phyloP scores from a whole-genome alignment of 1,284 basidiomycete species.

The Butyriboletus appendiculatus region DNA sequence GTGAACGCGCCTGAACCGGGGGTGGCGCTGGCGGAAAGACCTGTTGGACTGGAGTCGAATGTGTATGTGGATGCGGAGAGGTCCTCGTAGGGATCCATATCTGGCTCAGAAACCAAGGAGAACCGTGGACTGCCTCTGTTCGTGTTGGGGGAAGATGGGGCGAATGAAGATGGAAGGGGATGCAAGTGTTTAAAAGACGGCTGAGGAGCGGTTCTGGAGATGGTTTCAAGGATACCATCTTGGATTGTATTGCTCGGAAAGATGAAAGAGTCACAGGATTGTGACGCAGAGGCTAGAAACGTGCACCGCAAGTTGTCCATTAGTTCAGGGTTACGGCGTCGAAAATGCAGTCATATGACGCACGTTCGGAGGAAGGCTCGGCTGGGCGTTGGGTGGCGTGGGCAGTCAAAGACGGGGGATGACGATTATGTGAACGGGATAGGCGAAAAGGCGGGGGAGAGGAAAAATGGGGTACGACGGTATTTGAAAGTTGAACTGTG shows the following conservation, averaged over 20 bases:
- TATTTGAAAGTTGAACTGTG: conserved; percentile 64
- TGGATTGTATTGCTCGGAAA: conserved; percentile 35
- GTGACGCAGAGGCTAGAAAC: conserved; percentile 27
- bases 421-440: background rate
- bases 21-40: conserved; percentile 5
- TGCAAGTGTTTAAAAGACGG: conserved; percentile 19
- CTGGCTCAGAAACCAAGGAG: conserved; percentile 26
- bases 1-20: conserved; percentile 18
- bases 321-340: conserved; percentile 12
- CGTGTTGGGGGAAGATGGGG: conserved; percentile 30
- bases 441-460: conserved; percentile 2
- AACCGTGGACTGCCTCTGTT: conserved; percentile 26
- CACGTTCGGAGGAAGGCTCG: conserved; percentile 24
- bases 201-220: conserved; percentile 18
- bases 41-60: conserved; percentile 26
- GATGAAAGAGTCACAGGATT: conserved; percentile 40
- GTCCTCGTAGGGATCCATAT: conserved; percentile 31
- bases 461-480: conserved; percentile 7
- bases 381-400: conserved; percentile 20
- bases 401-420: conserved; percentile 3
- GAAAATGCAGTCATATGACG: conserved; percentile 12
- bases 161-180: conserved; percentile 25
- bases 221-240: conserved; percentile 31
- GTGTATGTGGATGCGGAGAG: conserved; percentile 38
- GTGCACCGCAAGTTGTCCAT: conserved; percentile 15